Conservation (phyloP, 768 basidiomycete species). For the Naganishia vaughanmartiniae region DNA sequence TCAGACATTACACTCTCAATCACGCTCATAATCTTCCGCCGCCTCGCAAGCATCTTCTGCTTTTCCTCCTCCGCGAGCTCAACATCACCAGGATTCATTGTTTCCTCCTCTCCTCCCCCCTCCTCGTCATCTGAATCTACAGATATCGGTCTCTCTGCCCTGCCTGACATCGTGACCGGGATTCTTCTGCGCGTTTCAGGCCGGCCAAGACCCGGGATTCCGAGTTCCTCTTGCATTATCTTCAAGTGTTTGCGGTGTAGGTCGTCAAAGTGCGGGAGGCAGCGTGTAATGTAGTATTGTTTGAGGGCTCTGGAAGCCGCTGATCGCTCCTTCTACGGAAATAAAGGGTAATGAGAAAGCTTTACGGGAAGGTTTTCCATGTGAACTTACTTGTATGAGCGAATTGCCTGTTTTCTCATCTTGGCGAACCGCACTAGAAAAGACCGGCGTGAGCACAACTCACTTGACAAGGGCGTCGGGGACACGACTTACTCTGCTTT, state of each 20-base stretch:
- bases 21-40: slow-evolving; percentile 20
- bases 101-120: neutral
- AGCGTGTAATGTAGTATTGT: slow-evolving; percentile 16
- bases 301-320: slow-evolving; percentile 3
- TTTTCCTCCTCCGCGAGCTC: neutral
- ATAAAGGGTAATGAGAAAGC: neutral
- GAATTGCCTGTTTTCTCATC: neutral
- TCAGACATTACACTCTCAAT: slow-evolving; percentile 23
- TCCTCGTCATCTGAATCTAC: slow-evolving; percentile 17
- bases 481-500: slow-evolving; percentile 1
- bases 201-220: slow-evolving; percentile 7
- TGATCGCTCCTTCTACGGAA: slow-evolving; percentile 3
- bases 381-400: neutral
- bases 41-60: slow-evolving; percentile 5
- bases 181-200: slow-evolving; percentile 4
- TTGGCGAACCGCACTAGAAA: neutral
- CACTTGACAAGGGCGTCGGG: neutral
- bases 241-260: slow-evolving; percentile 11
- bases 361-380: neutral
- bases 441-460: neutral
- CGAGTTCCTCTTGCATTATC: slow-evolving; percentile 24
- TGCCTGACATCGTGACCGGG: neutral
- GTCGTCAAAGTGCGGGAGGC: slow-evolving; percentile 19
- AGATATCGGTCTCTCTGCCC: slow-evolving; percentile 5
- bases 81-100: neutral